Conservation (phyloP, 2,329 filamentous ascomycete species). For the Fusarium sp. region DNA sequence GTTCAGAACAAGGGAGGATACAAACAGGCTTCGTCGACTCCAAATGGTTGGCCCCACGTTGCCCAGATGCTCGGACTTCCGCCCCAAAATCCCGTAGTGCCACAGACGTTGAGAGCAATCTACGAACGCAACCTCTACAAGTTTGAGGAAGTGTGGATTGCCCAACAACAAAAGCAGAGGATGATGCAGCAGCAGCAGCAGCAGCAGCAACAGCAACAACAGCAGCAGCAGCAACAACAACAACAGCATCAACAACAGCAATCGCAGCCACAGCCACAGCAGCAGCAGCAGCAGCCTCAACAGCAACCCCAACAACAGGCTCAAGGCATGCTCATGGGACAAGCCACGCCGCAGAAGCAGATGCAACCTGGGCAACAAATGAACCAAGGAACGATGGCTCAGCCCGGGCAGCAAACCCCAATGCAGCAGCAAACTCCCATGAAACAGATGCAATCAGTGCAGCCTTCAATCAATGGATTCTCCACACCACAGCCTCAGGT, state of each 20-base stretch:
- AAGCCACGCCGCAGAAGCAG: constrained; percentile 51
- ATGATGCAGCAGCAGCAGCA: constrained; percentile 64
- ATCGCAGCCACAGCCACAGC: background rate
- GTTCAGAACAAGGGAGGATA: constrained; percentile 83
- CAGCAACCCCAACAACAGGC: constrained; percentile 55
- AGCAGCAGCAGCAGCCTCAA: constrained; percentile 36
- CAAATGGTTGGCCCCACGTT: constrained; percentile 80
- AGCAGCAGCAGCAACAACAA: constrained; percentile 53
- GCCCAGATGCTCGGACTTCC: constrained; percentile 74
- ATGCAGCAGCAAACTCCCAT: constrained; percentile 55
- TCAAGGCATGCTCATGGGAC: constrained; percentile 48
- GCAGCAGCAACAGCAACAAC: constrained; percentile 57
- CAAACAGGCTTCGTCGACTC: constrained; percentile 75
- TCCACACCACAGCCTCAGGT: constrained; percentile 51
- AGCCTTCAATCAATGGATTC: constrained; percentile 55
- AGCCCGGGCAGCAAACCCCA: constrained; percentile 45
- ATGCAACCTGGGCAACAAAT: constrained; percentile 53
- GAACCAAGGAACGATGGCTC: constrained; percentile 55
- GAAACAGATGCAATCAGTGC: constrained; percentile 58
- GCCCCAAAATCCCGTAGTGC: constrained; percentile 74
- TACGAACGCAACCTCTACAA: constrained; percentile 81
- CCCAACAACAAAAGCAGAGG: constrained; percentile 66
- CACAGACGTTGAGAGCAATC: constrained; percentile 76
- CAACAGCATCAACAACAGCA: constrained; percentile 53
- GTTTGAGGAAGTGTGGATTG: constrained; percentile 79